These are phyloP conservation scores for Phialemonium atrogriseum DNA, from an alignment of 2,329 filamentous ascomycete species.

Conservation along the genomic window DNA sequence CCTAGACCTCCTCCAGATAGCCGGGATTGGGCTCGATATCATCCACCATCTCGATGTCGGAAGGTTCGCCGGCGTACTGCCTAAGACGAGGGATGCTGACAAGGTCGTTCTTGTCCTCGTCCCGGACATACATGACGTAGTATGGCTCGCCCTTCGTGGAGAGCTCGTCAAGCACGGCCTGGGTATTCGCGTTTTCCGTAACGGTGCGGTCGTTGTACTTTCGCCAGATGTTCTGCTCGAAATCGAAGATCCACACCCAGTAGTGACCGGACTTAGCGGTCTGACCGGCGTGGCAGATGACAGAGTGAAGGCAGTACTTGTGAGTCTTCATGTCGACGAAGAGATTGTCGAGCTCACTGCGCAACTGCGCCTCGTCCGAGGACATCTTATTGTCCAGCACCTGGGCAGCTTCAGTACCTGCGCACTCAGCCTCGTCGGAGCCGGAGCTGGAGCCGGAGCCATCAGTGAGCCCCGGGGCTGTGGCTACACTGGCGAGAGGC, in stretches of 20 bases:
- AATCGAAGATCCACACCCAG: conserved; percentile 94
- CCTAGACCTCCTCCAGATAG: neutral
- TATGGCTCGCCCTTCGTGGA: conserved; percentile 62
- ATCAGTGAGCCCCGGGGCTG: too few species aligned
- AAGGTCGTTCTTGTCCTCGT: conserved; percentile 16
- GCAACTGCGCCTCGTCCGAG: conserved; percentile 13
- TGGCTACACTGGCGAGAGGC: too few species aligned
- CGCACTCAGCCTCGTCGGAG: conserved; percentile 33
- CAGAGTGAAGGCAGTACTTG: conserved; percentile 78
- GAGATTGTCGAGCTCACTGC: conserved; percentile 35
- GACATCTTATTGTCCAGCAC: conserved; percentile 23
- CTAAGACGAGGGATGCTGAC: conserved; percentile 16
- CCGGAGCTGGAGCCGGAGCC: too few species aligned
- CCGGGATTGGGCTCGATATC: too few species aligned
- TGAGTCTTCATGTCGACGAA: conserved; percentile 58
- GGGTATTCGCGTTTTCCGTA: conserved; percentile 54
- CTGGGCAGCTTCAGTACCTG: too few species aligned
- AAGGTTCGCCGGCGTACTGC: too few species aligned
- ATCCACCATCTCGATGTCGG: neutral
- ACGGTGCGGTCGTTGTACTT: conserved; percentile 91
- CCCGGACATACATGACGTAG: conserved; percentile 25
- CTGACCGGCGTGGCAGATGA: conserved; percentile 81
- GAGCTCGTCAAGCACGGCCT: conserved; percentile 66
- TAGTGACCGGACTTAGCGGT: conserved; percentile 72
- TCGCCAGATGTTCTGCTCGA: conserved; percentile 72